Evolutionary conservation across 169 alveolate species (phyloP).

Genomic region (Plasmodium inui): DNA sequence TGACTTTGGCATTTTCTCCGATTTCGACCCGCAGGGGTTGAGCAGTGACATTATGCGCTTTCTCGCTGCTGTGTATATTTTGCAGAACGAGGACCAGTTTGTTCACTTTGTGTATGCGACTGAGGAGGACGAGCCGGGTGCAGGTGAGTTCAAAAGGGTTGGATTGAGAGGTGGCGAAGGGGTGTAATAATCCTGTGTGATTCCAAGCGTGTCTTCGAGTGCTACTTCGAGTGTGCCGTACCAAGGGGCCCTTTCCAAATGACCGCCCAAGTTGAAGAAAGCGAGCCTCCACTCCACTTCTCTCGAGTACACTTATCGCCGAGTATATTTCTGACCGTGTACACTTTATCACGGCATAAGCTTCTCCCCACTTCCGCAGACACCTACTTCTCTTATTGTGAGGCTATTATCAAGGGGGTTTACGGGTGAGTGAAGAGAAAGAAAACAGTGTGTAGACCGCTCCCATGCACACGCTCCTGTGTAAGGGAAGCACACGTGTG

Average conservation of each 20-base stretch:
- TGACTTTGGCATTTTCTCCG: constrained; percentile 30
- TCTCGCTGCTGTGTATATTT: constrained; percentile 29
- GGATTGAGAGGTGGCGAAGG: no score
- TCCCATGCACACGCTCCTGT: neutral
- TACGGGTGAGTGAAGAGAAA: constrained; percentile 34
- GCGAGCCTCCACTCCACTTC: neutral
- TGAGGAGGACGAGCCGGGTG: neutral
- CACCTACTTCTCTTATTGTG: constrained; percentile 23
- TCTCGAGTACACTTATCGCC: neutral
- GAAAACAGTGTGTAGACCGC: neutral
- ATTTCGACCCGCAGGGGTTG: constrained; percentile 37
- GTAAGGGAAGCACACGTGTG: neutral
- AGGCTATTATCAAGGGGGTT: constrained; percentile 33
- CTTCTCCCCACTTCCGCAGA: constrained; percentile 16
- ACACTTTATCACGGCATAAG: no score
- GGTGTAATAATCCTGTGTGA: neutral
- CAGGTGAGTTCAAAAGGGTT: neutral
- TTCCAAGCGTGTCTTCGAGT: neutral
- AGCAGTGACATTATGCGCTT: constrained; percentile 37
- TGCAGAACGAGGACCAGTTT: constrained; percentile 36
- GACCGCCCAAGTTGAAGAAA: neutral
- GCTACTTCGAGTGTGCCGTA: neutral
- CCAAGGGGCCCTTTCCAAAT: neutral
- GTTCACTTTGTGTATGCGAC: constrained; percentile 14
- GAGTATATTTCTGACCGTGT: neutral